Evolutionary conservation across 2,329 filamentous ascomycete species (phyloP).

Genomic region (Paraphaeosphaeria sporulosa): DNA sequence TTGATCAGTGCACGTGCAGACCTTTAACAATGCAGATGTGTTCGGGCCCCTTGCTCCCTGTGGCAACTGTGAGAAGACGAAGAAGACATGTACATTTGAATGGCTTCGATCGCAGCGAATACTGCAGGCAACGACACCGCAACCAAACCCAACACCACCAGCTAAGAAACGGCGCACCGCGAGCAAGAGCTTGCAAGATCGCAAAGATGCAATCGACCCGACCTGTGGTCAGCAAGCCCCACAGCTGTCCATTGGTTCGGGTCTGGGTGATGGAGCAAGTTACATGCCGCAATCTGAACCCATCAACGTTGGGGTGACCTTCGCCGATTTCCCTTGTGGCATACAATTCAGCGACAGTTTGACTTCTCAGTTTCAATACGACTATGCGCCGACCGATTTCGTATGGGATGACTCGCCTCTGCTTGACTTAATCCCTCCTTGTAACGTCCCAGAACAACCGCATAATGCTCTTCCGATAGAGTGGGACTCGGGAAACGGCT

Average conservation of each 20-base stretch:
- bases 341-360: slow-evolving; percentile 21
- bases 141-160: slow-evolving; percentile 27
- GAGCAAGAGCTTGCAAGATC: slow-evolving; percentile 21
- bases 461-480: slow-evolving; percentile 20
- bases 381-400: background rate
- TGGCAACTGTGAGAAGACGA: slow-evolving; percentile 55
- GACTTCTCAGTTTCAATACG: background rate
- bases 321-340: slow-evolving; percentile 38
- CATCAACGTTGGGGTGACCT: slow-evolving; percentile 34
- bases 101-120: slow-evolving; percentile 51
- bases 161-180: slow-evolving; percentile 42
- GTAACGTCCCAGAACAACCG: slow-evolving; percentile 23
- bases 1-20: background rate
- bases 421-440: slow-evolving; percentile 7
- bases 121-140: slow-evolving; percentile 33
- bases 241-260: slow-evolving; percentile 16
- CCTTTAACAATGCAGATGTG: slow-evolving; percentile 40
- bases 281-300: slow-evolving; percentile 17
- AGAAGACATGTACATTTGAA: slow-evolving; percentile 55
- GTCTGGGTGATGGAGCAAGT: slow-evolving; percentile 11
- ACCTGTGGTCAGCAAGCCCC: slow-evolving; percentile 2
- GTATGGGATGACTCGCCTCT: background rate
- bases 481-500: slow-evolving; percentile 35
- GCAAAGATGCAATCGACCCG: slow-evolving; percentile 11
- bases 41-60: slow-evolving; percentile 47